phyloP scores from a whole-genome alignment of 2,329 filamentous ascomycete genomes.

The Colletotrichum chrysophilum region DNA sequence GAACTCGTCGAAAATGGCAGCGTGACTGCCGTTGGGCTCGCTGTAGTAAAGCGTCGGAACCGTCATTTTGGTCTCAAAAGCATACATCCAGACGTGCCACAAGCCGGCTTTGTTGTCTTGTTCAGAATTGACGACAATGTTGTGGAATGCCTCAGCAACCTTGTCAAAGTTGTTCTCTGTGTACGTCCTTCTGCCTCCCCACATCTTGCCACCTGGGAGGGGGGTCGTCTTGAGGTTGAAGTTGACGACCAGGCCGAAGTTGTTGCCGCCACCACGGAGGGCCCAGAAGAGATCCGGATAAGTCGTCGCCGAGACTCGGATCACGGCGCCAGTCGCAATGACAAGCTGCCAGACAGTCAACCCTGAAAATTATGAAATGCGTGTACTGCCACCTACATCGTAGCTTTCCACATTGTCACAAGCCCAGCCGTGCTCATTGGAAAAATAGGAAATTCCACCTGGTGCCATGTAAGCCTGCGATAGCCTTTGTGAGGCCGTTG shows the following conservation, averaged over 20 bases:
- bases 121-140: slow-evolving; percentile 31
- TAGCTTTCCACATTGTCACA: slow-evolving; percentile 44
- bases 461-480: slow-evolving; percentile 13
- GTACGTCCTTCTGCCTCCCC: slow-evolving; percentile 40
- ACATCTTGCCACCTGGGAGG: slow-evolving; percentile 36
- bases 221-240: slow-evolving; percentile 47
- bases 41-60: slow-evolving; percentile 40
- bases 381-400: background rate
- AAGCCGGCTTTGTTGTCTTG: slow-evolving; percentile 38
- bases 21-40: slow-evolving; percentile 34
- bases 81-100: slow-evolving; percentile 25
- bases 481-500: too few relatives aligned
- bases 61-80: slow-evolving; percentile 26
- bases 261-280: slow-evolving; percentile 59
- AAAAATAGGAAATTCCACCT: slow-evolving; percentile 27
- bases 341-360: slow-evolving; percentile 37
- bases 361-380: too few relatives aligned
- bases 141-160: slow-evolving; percentile 29
- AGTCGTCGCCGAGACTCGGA: slow-evolving; percentile 43
- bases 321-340: slow-evolving; percentile 46
- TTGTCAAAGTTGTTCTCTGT: slow-evolving; percentile 34
- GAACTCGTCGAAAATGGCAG: slow-evolving; percentile 41
- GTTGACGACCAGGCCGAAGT: slow-evolving; percentile 59
- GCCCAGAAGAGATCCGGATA: slow-evolving; percentile 63
- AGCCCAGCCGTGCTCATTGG: slow-evolving; percentile 42